Conservation (phyloP, 2,329 filamentous ascomycete species). For the Hortaea werneckii region DNA sequence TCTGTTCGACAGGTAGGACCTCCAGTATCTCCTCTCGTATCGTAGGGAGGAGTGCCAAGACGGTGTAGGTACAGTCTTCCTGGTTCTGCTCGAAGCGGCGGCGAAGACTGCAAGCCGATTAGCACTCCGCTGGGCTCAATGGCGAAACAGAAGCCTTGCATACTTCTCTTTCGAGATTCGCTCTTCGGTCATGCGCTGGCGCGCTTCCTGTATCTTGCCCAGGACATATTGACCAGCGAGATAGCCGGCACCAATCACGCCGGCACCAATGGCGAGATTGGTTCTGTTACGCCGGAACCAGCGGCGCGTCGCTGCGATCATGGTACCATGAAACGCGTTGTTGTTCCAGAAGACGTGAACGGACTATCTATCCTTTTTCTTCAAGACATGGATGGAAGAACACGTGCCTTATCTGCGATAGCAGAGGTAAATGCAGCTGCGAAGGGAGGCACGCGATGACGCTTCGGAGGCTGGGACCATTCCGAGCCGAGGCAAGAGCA, state of each 20-base stretch:
- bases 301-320: constrained; percentile 64
- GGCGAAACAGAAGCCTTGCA: constrained; percentile 15
- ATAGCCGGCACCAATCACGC: constrained; percentile 82
- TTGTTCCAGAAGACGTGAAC: too few relatives aligned
- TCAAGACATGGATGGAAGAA: too few relatives aligned
- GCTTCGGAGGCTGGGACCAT: too few relatives aligned
- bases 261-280: constrained; percentile 76
- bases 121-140: constrained; percentile 4
- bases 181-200: constrained; percentile 93
- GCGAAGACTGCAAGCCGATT: constrained; percentile 54
- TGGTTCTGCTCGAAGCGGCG: constrained; percentile 98
- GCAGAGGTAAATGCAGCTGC: too few relatives aligned
- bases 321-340: constrained; percentile 11
- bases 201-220: constrained; percentile 80
- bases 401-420: too few relatives aligned
- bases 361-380: too few relatives aligned
- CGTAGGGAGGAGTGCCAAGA: constrained; percentile 87
- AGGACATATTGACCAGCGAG: constrained; percentile 87
- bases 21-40: constrained; percentile 82
- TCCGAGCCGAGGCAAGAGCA: too few relatives aligned
- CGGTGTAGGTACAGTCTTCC: constrained; percentile 95
- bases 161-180: constrained; percentile 96
- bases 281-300: constrained; percentile 91
- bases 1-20: constrained; percentile 79
- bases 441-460: too few relatives aligned